These are phyloP conservation scores for Ganoderma sp. DNA, from an alignment of 1,284 basidiomycete genomes.

Conservation along the genomic window DNA sequence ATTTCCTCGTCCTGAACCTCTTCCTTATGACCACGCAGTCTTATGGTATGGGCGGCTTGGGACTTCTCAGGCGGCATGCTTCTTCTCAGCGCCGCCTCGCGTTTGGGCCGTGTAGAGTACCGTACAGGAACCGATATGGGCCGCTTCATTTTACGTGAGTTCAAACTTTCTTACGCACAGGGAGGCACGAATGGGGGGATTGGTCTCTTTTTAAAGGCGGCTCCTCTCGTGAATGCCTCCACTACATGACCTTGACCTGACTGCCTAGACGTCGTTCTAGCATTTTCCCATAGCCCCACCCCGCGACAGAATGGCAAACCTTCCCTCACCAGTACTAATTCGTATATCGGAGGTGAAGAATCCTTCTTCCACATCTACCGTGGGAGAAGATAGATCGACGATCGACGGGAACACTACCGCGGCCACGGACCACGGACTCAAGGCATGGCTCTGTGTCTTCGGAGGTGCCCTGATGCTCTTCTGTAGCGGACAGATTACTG, in stretches of 20 bases:
- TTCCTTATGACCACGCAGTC: not conserved
- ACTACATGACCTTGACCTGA: too few relatives aligned
- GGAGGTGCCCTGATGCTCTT: slow-evolving; percentile 44
- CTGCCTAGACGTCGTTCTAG: not conserved
- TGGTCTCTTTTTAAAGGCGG: slow-evolving; percentile 3
- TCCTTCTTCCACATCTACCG: not conserved
- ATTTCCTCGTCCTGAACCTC: not conserved
- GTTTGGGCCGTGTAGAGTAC: not conserved
- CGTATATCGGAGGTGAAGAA: not conserved
- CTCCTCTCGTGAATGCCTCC: not conserved
- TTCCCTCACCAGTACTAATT: not conserved
- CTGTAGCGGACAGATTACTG: slow-evolving; percentile 46
- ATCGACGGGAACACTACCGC: not conserved
- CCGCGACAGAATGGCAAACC: not conserved
- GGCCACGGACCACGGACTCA: slow-evolving; percentile 36
- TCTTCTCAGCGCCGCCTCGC: slow-evolving; percentile 7
- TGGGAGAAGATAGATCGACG: not conserved
- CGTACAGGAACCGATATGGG: not conserved
- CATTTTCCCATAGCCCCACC: not conserved
- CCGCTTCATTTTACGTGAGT: not conserved
- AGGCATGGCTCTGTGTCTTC: slow-evolving; percentile 46
- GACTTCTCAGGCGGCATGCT: not conserved
- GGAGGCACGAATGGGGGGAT: not conserved
- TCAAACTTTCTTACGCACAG: not conserved
- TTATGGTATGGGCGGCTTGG: not conserved